Evolutionary conservation across 768 basidiomycete species (phyloP).

Genomic region (Termitomyces sp.): DNA sequence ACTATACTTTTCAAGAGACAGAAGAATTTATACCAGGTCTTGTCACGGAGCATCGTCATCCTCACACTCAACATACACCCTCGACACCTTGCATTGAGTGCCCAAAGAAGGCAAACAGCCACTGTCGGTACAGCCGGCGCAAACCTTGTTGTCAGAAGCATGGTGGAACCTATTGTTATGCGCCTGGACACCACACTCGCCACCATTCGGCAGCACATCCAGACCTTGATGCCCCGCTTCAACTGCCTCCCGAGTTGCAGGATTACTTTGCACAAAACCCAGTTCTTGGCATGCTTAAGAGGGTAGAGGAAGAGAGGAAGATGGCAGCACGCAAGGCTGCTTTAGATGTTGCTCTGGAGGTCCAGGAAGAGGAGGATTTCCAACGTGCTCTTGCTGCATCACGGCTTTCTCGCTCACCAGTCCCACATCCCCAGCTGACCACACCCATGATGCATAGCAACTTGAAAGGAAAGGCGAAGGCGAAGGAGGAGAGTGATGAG

Average conservation of each 20-base stretch:
- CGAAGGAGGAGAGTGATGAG: background rate
- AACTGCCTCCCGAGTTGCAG: background rate
- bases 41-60: too few relatives aligned
- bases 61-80: background rate
- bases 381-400: background rate
- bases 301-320: background rate
- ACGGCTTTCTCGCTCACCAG: background rate
- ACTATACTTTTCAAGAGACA: too few relatives aligned
- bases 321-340: background rate
- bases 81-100: background rate
- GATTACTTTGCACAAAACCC: background rate
- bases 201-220: background rate
- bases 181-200: background rate
- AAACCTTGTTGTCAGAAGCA: background rate
- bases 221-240: background rate
- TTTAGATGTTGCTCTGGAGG: background rate
- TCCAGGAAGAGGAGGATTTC: background rate
- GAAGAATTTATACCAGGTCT: too few relatives aligned
- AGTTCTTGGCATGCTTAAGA: background rate
- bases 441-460: background rate
- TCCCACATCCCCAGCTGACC: background rate
- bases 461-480: background rate
- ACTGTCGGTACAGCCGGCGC: background rate
- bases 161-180: background rate
- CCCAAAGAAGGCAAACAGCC: background rate